Base-by-base conservation (phyloP, 2,329 filamentous ascomycete genomes). In the Ramularia endophylla region DNA sequence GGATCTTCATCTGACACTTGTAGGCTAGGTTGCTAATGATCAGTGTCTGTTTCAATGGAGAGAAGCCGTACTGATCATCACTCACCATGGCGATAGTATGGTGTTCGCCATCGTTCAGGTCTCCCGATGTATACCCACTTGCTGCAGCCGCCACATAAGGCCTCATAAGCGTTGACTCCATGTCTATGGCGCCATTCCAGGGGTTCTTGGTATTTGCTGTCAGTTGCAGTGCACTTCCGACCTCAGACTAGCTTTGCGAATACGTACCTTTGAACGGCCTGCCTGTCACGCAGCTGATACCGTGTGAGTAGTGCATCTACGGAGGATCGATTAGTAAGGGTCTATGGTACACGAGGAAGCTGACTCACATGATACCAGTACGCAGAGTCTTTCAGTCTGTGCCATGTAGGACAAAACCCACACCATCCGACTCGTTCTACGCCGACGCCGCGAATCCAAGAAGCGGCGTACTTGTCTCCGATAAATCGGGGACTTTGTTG, bases 401-500 rank as follows among this genome's bases (percentile, higher is more conserved):
- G 75, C 87, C 87, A 94, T 2, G 85, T 83, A 62, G 88, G 89
- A 70, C 87, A 94, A 53, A 90, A 85, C 16, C 86, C 85, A 56
- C 87, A 94, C 86, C 87, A 94, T 3, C 87, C 87, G 63, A 90
- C 86, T 30, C 87, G 81, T 70, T 89, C 88, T 66, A 88, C 88
- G 18, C 87, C 86, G 48, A 90, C 84, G 16, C 87, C 87, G 27
- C 87, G 81, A 15, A 92, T 83, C 85, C 85, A 94, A 53, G 73
- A 75, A 1, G 87, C 86, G 1, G 86, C 90, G 67, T 92, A 92
- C 41, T 92, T 65, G 56, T 94, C 87, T 36, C 84, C 85, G 38
- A 81, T 80, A 54, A 88, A 94, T 35, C 87, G 77, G 44, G 53
- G 44, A 18, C 33, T 38, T 37, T 59, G 53, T 16, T 37, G 50